Evolutionary conservation across 2,329 filamentous ascomycete species (phyloP).

Genomic region (Ascochyta koolunga): DNA sequence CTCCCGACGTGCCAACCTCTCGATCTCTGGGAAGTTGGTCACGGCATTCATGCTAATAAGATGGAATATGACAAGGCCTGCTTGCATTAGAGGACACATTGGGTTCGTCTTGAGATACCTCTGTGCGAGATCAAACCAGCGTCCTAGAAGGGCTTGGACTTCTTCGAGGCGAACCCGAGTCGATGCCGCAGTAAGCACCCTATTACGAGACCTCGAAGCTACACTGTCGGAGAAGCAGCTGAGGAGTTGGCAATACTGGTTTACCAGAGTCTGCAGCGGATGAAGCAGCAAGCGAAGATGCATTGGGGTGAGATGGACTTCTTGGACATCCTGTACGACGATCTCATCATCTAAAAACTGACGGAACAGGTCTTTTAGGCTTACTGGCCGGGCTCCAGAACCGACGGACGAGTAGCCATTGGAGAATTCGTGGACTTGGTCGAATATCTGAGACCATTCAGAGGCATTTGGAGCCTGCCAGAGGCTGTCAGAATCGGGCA

Average conservation of each 20-base stretch:
- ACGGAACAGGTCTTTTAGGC: constrained; percentile 69
- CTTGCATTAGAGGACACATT: constrained; percentile 65
- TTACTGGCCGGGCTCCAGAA: constrained; percentile 60
- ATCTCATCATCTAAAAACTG: constrained; percentile 71
- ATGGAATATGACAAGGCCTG: constrained; percentile 72
- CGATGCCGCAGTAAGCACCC: constrained; percentile 63
- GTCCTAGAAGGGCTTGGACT: constrained; percentile 66
- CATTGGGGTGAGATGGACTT: constrained; percentile 59
- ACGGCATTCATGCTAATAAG: constrained; percentile 72
- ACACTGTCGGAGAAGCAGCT: constrained; percentile 67
- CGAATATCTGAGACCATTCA: constrained; percentile 66
- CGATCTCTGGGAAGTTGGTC: constrained; percentile 71
- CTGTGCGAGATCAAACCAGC: constrained; percentile 71
- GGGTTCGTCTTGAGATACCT: constrained; percentile 62
- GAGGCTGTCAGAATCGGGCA: constrained; percentile 67
- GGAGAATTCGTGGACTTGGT: constrained; percentile 63
- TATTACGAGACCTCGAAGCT: constrained; percentile 53
- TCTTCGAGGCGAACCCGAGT: constrained; percentile 68
- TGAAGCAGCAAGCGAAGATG: constrained; percentile 72
- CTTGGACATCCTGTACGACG: constrained; percentile 52
- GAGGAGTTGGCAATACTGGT: constrained; percentile 68
- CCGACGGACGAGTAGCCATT: constrained; percentile 61
- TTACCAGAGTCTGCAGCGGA: constrained; percentile 69
- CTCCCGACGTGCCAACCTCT: constrained; percentile 68
- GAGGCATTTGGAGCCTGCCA: constrained; percentile 66